Evolutionary conservation across 768 basidiomycete genomes (phyloP), one percentile per base, ranked within the genome.

Genomic region (Tubosaeta sp.): DNA sequence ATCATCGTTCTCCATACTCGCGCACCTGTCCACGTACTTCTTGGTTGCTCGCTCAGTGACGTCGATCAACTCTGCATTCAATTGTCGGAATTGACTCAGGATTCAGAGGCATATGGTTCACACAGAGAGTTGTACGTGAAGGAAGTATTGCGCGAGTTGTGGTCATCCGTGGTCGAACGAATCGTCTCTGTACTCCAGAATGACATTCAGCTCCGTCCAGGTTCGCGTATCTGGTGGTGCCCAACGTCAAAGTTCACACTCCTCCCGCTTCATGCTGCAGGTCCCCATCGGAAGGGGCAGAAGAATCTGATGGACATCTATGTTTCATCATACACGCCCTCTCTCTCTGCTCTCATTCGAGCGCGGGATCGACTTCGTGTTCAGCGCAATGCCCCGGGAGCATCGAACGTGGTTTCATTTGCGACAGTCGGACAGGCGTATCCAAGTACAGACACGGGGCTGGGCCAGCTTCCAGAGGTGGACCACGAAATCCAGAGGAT

Each of bases 181-280:
- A 42, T 50, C 19, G 39, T 25, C 12, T 1, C 5, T 4, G 41
- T 26, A 2, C 22, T 50, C 7, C 27, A 32, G 5, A 22, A 41
- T 6, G 27, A 49, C 1, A 7, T 49, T 32, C 29, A 49, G 16
- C 38, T 49, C 0, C 48, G 38, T 1, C 12, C 4, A 6, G 37
- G 38, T 29, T 49, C 48, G 9, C 48, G 48, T 2, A 32, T 49
- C 27, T 49, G 48, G 48, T 49, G 48, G 48, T 49, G 48, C 9
- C 48, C 48, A 5, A 32, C 48, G 27, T 38, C 48, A 12, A 41
- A 19, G 10, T 49, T 49, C 29, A 41, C 48, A 17, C 5, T 4
- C 1, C 19, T 39, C 19, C 39, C 39, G 1, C 6, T 41, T 19
- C 39, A 41, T 41, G 39, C 22, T 5, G 48, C 48, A 6, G 48